phyloP scores from a whole-genome alignment of 148 eudicot species.

The Talinum fruticosum region DNA sequence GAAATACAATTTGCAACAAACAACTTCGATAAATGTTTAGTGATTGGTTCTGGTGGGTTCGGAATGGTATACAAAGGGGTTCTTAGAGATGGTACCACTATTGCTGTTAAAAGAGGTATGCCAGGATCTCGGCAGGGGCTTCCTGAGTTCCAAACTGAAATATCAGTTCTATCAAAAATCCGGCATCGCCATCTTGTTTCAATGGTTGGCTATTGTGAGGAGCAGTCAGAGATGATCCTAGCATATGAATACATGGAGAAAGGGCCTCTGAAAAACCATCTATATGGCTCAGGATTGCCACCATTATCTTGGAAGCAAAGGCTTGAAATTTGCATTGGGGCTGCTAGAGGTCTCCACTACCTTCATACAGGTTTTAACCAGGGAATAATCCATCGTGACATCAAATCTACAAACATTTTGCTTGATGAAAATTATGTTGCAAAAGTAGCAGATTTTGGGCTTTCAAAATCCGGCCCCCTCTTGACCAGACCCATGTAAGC shows the following conservation, averaged over 20 bases:
- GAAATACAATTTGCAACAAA: slow-evolving; percentile 77
- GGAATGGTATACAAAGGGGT: slow-evolving; percentile 88
- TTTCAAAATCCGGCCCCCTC: slow-evolving; percentile 85
- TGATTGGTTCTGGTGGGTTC: slow-evolving; percentile 89
- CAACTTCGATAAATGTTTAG: slow-evolving; percentile 62
- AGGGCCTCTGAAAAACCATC: slow-evolving; percentile 74
- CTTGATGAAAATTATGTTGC: slow-evolving; percentile 78
- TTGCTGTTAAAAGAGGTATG: slow-evolving; percentile 85
- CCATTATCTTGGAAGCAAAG: slow-evolving; percentile 86
- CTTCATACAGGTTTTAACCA: slow-evolving; percentile 93
- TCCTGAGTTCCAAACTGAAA: slow-evolving; percentile 91
- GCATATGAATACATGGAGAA: slow-evolving; percentile 87
- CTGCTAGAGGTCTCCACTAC: slow-evolving; percentile 93
- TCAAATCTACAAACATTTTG: slow-evolving; percentile 91
- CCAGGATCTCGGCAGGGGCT: slow-evolving; percentile 95
- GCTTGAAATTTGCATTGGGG: slow-evolving; percentile 90
- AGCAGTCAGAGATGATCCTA: slow-evolving; percentile 92
- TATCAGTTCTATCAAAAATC: slow-evolving; percentile 72
- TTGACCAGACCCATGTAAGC: slow-evolving; percentile 92
- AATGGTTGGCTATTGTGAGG: slow-evolving; percentile 90
- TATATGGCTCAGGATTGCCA: slow-evolving; percentile 53
- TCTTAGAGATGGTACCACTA: slow-evolving; percentile 54
- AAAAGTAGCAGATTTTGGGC: slow-evolving; percentile 97
- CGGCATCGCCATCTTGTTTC: slow-evolving; percentile 89
- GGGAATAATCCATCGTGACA: slow-evolving; percentile 93